Evolutionary conservation across 805 yeast species (phyloP), one percentile per base, ranked within the genome.

Genomic region (Tetrapisispora arboricola): DNA sequence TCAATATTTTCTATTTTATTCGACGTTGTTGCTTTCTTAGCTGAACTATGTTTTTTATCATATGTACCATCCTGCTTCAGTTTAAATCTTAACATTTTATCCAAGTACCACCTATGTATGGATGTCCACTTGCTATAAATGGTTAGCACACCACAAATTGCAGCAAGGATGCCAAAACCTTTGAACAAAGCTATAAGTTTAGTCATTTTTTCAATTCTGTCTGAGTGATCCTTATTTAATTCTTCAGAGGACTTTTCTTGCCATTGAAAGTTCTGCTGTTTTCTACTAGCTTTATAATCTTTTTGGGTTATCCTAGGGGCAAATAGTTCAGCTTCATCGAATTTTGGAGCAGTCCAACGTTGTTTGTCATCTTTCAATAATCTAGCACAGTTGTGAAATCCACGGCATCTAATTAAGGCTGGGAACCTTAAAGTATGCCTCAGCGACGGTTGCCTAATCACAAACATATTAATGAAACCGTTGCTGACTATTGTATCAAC

Each of bases 161-260:
- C 67, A 12, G 61, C 58, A 5, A 77, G 48, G 1, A 66, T 56
- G 6, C 57, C 43, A 0, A 67, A 20, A 3, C 82, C 81, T 13
- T 64, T 49, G 0, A 63, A 60, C 3, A 67, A 50, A 0, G 74
- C 76, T 46, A 71, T 70, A 38, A 70, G 44, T 41, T 71, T 62
- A 50, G 73, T 73, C 35, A 57, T 58, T 38, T 61, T 48, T 49
- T 73, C 78, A 46, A 59, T 63, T 26, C 64, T 51, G 33, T 53
- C 63, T 46, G 43, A 53, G 15, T 47, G 32, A 28, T 52, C 56
- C 32, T 42, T 49, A 19, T 45, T 43, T 22, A 41, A 26, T 36
- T 48, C 47, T 18, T 44, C 49, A 0, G 47, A 40, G 3, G 56
- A 42, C 32, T 44, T 42, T 2, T 45, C 54, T 6, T 51, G 45